Conservation (phyloP, 148 eudicot genomes). For the Chenopodium album region DNA sequence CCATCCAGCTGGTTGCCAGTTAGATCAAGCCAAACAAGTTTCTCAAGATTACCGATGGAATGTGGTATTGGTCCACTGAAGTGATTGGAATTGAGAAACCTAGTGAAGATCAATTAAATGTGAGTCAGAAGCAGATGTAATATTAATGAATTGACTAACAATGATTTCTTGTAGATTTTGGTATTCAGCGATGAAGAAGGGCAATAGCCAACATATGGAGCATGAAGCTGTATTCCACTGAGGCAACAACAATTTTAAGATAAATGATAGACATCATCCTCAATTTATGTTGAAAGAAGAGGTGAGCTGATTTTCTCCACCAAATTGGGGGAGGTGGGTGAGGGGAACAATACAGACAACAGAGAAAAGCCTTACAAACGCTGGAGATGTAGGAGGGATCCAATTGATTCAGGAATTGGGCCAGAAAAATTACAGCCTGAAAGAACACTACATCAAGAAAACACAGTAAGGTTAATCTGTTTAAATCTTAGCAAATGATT, state of each 20-base stretch:
- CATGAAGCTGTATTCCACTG: background rate
- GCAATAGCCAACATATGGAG: background rate
- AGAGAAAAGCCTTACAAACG: conserved; percentile 8
- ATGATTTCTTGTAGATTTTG: background rate
- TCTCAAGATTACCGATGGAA: conserved; percentile 47
- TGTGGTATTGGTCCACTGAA: conserved; percentile 46
- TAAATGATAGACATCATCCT: background rate
- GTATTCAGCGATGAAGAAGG: background rate
- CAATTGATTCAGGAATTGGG: conserved; percentile 24
- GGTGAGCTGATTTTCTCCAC: background rate
- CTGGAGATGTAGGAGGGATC: conserved; percentile 17
- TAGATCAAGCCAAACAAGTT: conserved; percentile 67
- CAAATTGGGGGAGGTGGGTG: background rate
- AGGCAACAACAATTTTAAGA: background rate
- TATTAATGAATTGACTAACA: background rate
- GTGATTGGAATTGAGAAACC: conserved; percentile 38
- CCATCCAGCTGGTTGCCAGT: conserved; percentile 53
- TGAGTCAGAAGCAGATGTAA: background rate
- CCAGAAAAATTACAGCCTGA: conserved; percentile 19
- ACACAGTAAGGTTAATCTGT: background rate
- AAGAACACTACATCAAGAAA: conserved; percentile 18
- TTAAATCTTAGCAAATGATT: background rate
- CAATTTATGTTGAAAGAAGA: background rate
- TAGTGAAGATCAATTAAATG: conserved; percentile 12
- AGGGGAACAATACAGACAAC: background rate